A percentile compares a stretch with the other conserved stretches of the same genome.
phyloP scores from a whole-genome alignment of 164 flowering plant species.

The Stephania yunnanensis region DNA sequence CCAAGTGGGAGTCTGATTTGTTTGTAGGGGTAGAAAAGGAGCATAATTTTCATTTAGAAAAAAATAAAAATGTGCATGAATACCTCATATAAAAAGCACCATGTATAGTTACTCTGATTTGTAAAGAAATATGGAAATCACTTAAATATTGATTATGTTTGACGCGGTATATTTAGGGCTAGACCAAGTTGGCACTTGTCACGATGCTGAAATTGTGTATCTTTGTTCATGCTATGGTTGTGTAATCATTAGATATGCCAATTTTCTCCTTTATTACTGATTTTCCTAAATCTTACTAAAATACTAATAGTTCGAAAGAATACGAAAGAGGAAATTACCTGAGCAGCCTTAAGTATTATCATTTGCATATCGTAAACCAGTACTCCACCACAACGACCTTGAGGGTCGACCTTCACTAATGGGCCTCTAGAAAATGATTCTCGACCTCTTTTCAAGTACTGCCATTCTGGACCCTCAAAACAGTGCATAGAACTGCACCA shows the following conservation, averaged over 20 bases:
- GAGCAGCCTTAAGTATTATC: slow-evolving; percentile 88
- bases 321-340: slow-evolving; percentile 42
- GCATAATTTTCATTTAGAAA: not conserved
- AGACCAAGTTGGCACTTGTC: not conserved
- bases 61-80: not conserved
- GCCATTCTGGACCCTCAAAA: slow-evolving; percentile 97
- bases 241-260: not conserved
- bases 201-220: not conserved
- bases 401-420: slow-evolving; percentile 80
- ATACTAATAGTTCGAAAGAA: not conserved
- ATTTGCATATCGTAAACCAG: slow-evolving; percentile 85
- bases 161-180: not conserved
- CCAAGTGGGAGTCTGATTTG: no score
- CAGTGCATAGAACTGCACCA: slow-evolving; percentile 88
- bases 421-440: slow-evolving; percentile 95
- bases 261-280: not conserved
- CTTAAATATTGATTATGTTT: not conserved
- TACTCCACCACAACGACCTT: slow-evolving; percentile 88
- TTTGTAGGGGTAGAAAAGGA: not conserved
- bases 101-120: not conserved
- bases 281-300: not conserved
- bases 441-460: slow-evolving; percentile 81
- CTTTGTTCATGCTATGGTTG: not conserved
- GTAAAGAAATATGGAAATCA: not conserved
- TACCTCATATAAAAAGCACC: not conserved